Evolutionary conservation across 2,329 filamentous ascomycete genomes (phyloP).

Genomic region (Purpureocillium takamizusanense): DNA sequence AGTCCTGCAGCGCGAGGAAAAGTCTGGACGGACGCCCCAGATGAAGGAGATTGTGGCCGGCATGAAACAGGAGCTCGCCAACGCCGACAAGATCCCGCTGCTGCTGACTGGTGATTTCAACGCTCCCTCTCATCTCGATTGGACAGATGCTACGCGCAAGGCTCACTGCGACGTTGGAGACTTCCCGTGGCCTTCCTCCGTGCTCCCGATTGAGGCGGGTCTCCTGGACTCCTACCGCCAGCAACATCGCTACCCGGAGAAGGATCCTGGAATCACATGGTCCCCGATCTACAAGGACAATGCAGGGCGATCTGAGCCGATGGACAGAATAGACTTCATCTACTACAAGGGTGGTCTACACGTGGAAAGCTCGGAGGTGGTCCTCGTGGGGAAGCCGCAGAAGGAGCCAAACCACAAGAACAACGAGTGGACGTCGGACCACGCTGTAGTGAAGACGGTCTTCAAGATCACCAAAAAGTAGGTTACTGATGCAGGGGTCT

Average conservation of each 20-base stretch:
- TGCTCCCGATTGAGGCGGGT: conserved; percentile 6
- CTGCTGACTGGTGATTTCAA: conserved; percentile 30
- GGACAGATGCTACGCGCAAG: conserved; percentile 16
- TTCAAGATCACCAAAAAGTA: not conserved
- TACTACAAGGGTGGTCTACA: conserved; percentile 22
- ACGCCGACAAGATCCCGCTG: conserved; percentile 20
- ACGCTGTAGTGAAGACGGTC: conserved; percentile 5
- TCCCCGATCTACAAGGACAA: conserved; percentile 11
- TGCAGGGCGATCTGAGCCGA: conserved; percentile 18
- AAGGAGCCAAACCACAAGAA: conserved; percentile 18
- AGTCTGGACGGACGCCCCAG: conserved; percentile 25
- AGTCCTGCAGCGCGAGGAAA: conserved; percentile 21
- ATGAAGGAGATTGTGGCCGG: conserved; percentile 19
- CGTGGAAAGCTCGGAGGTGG: conserved; percentile 14
- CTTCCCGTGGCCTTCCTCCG: conserved; percentile 26
- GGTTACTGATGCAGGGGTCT: too few relatives aligned
- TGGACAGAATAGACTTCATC: conserved; percentile 30
- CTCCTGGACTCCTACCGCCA: too few relatives aligned
- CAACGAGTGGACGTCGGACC: conserved; percentile 30
- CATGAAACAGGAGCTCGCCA: conserved; percentile 18
- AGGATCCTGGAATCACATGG: too few relatives aligned
- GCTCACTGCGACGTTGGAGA: conserved; percentile 23
- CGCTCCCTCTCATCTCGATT: conserved; percentile 31
- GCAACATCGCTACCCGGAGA: too few relatives aligned
- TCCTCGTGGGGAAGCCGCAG: conserved; percentile 21